These are phyloP conservation scores for Primulina eburnea DNA, from an alignment of 257 asterid genomes.

Conservation along the genomic window DNA sequence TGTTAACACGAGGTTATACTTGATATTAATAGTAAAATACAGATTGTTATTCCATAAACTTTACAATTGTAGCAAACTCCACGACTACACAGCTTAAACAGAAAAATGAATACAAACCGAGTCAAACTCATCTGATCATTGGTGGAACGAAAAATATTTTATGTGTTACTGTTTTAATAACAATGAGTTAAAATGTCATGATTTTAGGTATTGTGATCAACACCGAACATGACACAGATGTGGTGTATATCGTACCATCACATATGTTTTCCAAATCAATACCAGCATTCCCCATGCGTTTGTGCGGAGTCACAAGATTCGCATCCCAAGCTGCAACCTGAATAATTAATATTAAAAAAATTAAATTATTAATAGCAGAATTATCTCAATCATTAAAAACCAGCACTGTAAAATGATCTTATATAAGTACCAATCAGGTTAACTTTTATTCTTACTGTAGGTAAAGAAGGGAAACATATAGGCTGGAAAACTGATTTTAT, in stretches of 20 bases:
- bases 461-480: too few relatives aligned
- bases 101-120: neutral
- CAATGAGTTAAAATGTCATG: neutral
- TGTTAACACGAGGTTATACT: slow-evolving; percentile 8
- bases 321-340: slow-evolving; percentile 99
- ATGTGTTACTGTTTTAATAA: neutral
- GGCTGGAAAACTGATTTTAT: too few relatives aligned
- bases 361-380: neutral
- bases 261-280: slow-evolving; percentile 65
- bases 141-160: neutral
- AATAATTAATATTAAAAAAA: slow-evolving; percentile 16
- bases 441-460: neutral
- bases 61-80: slow-evolving; percentile 13
- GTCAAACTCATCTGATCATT: neutral
- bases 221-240: neutral
- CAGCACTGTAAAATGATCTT: slow-evolving; percentile 5
- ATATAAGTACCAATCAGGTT: slow-evolving; percentile 2
- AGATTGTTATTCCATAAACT: neutral
- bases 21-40: slow-evolving; percentile 1
- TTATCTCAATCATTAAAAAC: neutral
- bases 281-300: slow-evolving; percentile 94
- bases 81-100: neutral
- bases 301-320: slow-evolving; percentile 92
- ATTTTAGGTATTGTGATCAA: neutral
- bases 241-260: slow-evolving; percentile 57